Evolutionary conservation across 1,284 basidiomycete species (phyloP).

Genomic region (Mrakiaceae sp.): DNA sequence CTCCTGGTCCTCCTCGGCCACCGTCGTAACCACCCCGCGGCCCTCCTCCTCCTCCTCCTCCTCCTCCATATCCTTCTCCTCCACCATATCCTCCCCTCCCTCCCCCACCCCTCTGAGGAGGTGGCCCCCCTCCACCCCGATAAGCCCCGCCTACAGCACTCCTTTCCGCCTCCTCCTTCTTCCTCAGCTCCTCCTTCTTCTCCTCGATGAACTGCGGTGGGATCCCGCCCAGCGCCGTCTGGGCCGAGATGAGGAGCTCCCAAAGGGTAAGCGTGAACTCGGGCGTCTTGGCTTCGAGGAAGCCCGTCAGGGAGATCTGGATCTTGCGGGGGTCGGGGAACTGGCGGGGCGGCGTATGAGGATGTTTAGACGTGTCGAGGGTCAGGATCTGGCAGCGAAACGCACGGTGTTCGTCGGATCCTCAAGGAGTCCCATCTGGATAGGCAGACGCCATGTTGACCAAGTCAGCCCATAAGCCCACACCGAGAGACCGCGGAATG

Average conservation of each 20-base stretch:
- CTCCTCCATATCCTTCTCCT: background rate
- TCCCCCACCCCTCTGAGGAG: conserved; percentile 36
- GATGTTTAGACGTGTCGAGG: too few relatives aligned
- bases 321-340: conserved; percentile 85
- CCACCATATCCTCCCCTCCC: conserved; percentile 36
- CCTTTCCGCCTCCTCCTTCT: conserved; percentile 52
- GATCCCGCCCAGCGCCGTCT: conserved; percentile 76
- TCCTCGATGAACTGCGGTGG: conserved; percentile 88
- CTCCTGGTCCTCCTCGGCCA: conserved; percentile 35
- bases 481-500: background rate
- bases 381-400: conserved; percentile 7
- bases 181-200: conserved; percentile 87
- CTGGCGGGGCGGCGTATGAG: conserved; percentile 34
- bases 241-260: conserved; percentile 81
- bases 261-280: conserved; percentile 81
- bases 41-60: conserved; percentile 24
- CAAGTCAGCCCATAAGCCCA: too few relatives aligned
- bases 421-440: conserved; percentile 68
- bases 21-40: conserved; percentile 22
- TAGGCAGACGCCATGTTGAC: too few relatives aligned
- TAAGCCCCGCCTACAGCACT: conserved; percentile 21
- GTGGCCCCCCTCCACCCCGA: conserved; percentile 39
- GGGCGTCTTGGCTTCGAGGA: conserved; percentile 60
- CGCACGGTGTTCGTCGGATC: conserved; percentile 68
- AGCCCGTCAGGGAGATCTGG: conserved; percentile 88